Evolutionary conservation across 306 rosid genomes (phyloP).

Genomic region (Oxytropis ochrocephala): DNA sequence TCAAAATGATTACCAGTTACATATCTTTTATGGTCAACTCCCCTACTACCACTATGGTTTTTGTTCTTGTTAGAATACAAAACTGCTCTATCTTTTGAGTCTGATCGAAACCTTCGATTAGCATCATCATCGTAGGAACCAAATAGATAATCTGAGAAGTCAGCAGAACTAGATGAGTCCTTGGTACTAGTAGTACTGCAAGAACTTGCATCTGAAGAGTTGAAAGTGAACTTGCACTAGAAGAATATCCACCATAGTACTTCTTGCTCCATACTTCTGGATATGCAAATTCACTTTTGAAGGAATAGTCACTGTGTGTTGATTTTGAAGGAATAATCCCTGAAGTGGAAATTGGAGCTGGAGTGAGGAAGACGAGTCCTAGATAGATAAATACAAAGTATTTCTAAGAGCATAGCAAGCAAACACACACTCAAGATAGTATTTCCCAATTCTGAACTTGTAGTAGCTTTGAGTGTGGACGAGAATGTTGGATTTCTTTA

Average conservation of each 20-base stretch:
- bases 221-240: constrained; percentile 65
- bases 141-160: constrained; percentile 62
- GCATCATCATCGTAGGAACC: constrained; percentile 38
- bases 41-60: constrained; percentile 42
- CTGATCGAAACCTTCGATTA: constrained; percentile 22
- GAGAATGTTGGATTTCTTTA: too few species aligned
- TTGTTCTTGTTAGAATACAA: constrained; percentile 46
- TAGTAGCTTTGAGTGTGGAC: too few species aligned
- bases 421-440: too few species aligned
- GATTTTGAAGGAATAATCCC: too few species aligned
- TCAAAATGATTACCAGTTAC: constrained; percentile 34
- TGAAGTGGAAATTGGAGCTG: too few species aligned
- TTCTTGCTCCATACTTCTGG: constrained; percentile 33
- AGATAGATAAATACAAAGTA: too few species aligned
- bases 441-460: too few species aligned
- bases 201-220: constrained; percentile 72
- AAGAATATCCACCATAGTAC: constrained; percentile 38
- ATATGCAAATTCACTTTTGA: constrained; percentile 26
- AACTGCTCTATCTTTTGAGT: constrained; percentile 33
- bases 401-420: too few species aligned
- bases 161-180: constrained; percentile 54
- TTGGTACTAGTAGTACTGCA: constrained; percentile 68
- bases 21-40: constrained; percentile 33
- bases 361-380: too few species aligned
- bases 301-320: constrained; percentile 20